A percentile compares a stretch with the other conserved stretches of the same genome.
These are phyloP conservation scores for Mortierella alpina DNA, from an alignment of 192 early-diverging fungal genomes.

Conservation along the genomic window DNA sequence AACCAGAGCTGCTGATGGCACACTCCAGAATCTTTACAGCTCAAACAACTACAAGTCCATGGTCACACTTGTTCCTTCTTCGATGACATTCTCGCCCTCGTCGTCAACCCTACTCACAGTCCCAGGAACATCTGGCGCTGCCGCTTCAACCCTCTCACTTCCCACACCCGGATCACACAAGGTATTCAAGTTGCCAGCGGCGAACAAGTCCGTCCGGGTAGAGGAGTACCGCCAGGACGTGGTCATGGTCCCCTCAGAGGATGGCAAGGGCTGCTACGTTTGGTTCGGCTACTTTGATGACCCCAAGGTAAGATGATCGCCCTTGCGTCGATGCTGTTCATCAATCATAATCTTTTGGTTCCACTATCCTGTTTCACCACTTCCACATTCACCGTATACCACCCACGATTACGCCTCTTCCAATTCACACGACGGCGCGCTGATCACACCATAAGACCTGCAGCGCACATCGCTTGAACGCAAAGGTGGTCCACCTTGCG, in stretches of 20 bases:
- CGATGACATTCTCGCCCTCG: neutral
- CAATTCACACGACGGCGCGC: no score
- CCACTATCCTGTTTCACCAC: no score
- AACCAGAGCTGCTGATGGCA: conserved; percentile 30
- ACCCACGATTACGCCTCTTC: no score
- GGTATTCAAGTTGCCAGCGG: conserved; percentile 43
- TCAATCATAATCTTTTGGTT: neutral
- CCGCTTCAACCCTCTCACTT: conserved; percentile 29
- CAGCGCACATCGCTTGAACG: no score
- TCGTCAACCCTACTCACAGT: conserved; percentile 8
- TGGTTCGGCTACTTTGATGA: conserved; percentile 65
- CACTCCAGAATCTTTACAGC: conserved; percentile 28
- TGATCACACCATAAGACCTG: no score
- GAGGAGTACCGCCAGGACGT: conserved; percentile 64
- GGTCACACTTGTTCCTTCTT: conserved; percentile 41
- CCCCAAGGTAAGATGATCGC: conserved; percentile 55
- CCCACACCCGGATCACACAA: conserved; percentile 26
- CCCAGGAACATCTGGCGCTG: conserved; percentile 28
- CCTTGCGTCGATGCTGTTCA: neutral
- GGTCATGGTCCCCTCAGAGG: conserved; percentile 55
- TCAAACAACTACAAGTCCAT: conserved; percentile 54
- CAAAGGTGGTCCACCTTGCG: no score
- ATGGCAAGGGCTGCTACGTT: conserved; percentile 59
- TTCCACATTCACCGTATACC: no score
- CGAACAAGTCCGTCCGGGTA: conserved; percentile 58